Conservation (phyloP, 2,329 filamentous ascomycete species). For the Ramularia endophylla region DNA sequence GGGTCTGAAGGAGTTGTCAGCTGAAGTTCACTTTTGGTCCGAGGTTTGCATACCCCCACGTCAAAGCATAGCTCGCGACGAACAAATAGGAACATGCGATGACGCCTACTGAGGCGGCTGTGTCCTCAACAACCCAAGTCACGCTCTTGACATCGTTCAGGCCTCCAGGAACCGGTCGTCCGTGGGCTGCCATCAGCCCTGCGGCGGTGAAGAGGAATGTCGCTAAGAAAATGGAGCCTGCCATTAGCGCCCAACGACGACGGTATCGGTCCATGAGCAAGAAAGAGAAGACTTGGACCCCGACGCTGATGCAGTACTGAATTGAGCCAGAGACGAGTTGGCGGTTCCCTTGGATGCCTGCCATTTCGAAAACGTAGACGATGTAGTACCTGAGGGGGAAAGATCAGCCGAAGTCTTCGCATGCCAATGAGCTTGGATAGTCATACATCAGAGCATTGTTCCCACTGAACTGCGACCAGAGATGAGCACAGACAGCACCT, state of each 20-base stretch:
- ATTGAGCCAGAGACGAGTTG: slow-evolving; percentile 7
- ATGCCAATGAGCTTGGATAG: too few relatives aligned
- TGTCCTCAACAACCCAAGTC: slow-evolving; percentile 8
- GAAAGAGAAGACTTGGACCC: slow-evolving; percentile 11
- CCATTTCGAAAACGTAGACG: slow-evolving; percentile 13
- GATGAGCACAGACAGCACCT: slow-evolving; percentile 7
- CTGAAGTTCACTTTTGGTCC: not conserved
- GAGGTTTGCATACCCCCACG: slow-evolving; percentile 3
- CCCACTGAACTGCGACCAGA: slow-evolving; percentile 9
- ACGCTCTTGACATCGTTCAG: slow-evolving; percentile 8
- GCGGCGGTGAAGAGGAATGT: slow-evolving; percentile 9
- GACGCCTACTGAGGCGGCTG: slow-evolving; percentile 6
- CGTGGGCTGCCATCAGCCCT: slow-evolving; percentile 8
- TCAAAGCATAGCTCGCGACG: slow-evolving; percentile 8
- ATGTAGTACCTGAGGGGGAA: slow-evolving; percentile 1
- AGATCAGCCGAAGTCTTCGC: too few relatives aligned
- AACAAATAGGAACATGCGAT: slow-evolving; percentile 10
- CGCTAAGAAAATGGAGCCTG: slow-evolving; percentile 4
- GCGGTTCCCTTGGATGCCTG: slow-evolving; percentile 7
- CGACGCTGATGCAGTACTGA: slow-evolving; percentile 12
- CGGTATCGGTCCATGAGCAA: slow-evolving; percentile 10
- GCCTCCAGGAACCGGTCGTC: slow-evolving; percentile 8
- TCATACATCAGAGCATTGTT: slow-evolving; percentile 9
- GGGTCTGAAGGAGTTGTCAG: slow-evolving; percentile 3
- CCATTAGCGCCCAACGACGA: slow-evolving; percentile 7